Evolutionary conservation across 768 basidiomycete species (phyloP).

Genomic region (Suillus hirtellus): DNA sequence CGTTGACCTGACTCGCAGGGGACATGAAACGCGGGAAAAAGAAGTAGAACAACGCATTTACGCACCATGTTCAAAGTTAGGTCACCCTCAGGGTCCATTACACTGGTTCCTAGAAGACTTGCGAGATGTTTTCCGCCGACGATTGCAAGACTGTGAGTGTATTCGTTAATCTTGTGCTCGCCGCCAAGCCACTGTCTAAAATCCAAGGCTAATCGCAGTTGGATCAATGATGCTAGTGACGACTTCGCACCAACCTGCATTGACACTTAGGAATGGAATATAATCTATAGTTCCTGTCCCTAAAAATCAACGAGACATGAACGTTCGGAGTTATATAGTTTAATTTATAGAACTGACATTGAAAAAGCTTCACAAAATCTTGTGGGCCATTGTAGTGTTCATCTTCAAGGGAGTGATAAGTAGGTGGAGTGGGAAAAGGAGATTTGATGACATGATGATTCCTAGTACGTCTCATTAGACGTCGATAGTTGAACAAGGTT

Average conservation of each 20-base stretch:
- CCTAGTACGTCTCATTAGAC: constrained; percentile 33
- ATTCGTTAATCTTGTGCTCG: constrained; percentile 67
- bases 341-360: constrained; percentile 30
- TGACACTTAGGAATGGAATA: constrained; percentile 52
- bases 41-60: constrained; percentile 20
- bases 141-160: constrained; percentile 69
- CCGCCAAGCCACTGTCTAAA: constrained; percentile 78
- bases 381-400: constrained; percentile 28
- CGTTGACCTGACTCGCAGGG: constrained; percentile 35
- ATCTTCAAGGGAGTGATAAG: constrained; percentile 51
- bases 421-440: constrained; percentile 55
- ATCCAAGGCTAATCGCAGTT: constrained; percentile 51
- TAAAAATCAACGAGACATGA: constrained; percentile 23
- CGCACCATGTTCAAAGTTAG: constrained; percentile 72
- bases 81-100: constrained; percentile 61
- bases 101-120: constrained; percentile 56
- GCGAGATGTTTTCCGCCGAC: constrained; percentile 64
- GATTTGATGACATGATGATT: constrained; percentile 66
- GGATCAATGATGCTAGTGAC: not conserved
- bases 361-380: constrained; percentile 52
- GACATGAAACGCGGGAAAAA: not conserved
- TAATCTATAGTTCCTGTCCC: constrained; percentile 69
- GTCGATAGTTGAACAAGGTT: not conserved
- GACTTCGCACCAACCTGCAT: constrained; percentile 41
- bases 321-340: not conserved